phyloP scores from a whole-genome alignment of 257 asterid genomes.

The Catharanthus roseus region DNA sequence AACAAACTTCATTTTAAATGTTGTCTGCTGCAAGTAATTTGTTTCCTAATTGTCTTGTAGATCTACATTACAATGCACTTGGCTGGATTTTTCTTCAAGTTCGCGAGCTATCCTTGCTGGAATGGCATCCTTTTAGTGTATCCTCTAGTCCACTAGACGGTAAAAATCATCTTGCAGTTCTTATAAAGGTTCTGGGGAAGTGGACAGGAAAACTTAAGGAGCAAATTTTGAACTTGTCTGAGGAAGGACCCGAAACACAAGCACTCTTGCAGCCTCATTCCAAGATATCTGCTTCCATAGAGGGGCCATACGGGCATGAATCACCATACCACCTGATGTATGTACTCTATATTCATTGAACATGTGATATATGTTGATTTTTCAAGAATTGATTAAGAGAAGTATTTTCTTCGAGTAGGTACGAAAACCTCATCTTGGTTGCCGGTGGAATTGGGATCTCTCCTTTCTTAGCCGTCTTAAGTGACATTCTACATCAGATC shows the following conservation, averaged over 20 bases:
- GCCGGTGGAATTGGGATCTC: constrained; percentile 96
- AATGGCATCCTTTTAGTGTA: constrained; percentile 82
- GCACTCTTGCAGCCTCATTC: constrained; percentile 24
- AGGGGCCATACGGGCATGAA: constrained; percentile 94
- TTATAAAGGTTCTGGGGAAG: constrained; percentile 62
- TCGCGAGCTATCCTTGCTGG: constrained; percentile 64
- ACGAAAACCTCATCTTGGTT: constrained; percentile 70
- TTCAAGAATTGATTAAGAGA: neutral
- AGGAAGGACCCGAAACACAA: constrained; percentile 23
- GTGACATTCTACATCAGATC: constrained; percentile 65
- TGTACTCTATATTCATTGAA: constrained; percentile 6
- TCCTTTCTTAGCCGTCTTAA: constrained; percentile 75
- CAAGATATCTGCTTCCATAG: constrained; percentile 54
- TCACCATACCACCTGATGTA: constrained; percentile 72
- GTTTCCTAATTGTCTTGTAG: constrained; percentile 30
- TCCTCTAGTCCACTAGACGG: constrained; percentile 72
- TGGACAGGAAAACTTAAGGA: constrained; percentile 53
- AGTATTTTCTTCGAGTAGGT: constrained; percentile 35
- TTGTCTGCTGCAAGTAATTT: neutral
- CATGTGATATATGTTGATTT: neutral
- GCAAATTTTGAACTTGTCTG: constrained; percentile 23
- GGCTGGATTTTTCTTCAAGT: constrained; percentile 72
- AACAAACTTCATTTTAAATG: neutral
- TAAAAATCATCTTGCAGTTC: constrained; percentile 45
- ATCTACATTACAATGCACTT: constrained; percentile 64